Evolutionary conservation across 768 basidiomycete species (phyloP).

Genomic region (Suillus subaureus): DNA sequence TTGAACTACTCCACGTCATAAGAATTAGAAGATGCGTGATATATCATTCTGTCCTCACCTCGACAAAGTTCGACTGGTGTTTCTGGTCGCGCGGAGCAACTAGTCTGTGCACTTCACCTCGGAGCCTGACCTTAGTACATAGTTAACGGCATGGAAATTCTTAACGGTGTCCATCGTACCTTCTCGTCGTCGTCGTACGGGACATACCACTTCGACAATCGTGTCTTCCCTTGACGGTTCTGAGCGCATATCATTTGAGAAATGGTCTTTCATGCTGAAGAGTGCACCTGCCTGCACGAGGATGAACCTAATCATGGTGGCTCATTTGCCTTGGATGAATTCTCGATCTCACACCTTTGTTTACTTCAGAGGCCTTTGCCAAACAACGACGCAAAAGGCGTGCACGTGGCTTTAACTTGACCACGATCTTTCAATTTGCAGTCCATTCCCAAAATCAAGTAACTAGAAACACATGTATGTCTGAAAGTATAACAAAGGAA

Average conservation of each 20-base stretch:
- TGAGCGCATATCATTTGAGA: slow-evolving; percentile 32
- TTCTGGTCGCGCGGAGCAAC: slow-evolving; percentile 98
- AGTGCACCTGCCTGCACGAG: slow-evolving; percentile 77
- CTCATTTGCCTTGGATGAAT: slow-evolving; percentile 15
- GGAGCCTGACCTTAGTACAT: slow-evolving; percentile 72
- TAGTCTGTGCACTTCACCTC: slow-evolving; percentile 94
- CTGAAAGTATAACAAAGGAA: not conserved
- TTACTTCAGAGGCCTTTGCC: slow-evolving; percentile 16
- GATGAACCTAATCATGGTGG: slow-evolving; percentile 92
- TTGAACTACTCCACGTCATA: slow-evolving; percentile 66
- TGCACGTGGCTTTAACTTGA: slow-evolving; percentile 3
- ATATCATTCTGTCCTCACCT: slow-evolving; percentile 50
- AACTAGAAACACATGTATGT: slow-evolving; percentile 2
- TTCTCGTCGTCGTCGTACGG: slow-evolving; percentile 99
- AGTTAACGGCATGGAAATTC: not conserved
- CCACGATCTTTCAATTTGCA: not conserved
- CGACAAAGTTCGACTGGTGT: slow-evolving; percentile 98
- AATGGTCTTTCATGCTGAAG: not conserved
- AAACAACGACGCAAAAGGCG: slow-evolving; percentile 12
- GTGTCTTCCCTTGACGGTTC: slow-evolving; percentile 98
- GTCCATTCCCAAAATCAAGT: not conserved
- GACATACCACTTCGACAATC: slow-evolving; percentile 98
- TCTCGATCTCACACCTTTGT: slow-evolving; percentile 7
- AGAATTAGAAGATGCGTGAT: slow-evolving; percentile 6
- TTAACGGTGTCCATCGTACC: slow-evolving; percentile 43